Evolutionary conservation across 2,329 filamentous ascomycete genomes (phyloP), one percentile per base, ranked within the genome.

Genomic region (Dendrostoma leiphaemia): DNA sequence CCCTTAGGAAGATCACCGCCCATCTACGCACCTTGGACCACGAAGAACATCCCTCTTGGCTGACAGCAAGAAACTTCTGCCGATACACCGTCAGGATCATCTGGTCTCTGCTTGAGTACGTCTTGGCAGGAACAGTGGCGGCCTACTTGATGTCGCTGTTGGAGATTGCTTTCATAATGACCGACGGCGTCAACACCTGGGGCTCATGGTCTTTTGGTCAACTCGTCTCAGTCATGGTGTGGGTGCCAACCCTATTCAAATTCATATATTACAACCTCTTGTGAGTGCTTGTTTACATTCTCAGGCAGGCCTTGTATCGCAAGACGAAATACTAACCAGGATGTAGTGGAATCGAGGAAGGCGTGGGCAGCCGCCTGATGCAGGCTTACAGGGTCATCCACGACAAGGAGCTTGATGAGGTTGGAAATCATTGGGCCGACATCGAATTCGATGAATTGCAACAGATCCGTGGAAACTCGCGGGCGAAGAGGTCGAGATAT

Each of bases 121-220:
- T 29, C 3, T 21, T 53, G 12, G 34, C 32, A 6, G 43, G 15
- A 3, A 41, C 35, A 6, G 26, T 38, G 9, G 35, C 19, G 26
- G 8, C 31, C 19, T 53, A 53, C 19, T 19, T 53, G 12, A 13
- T 23, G 10, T 35, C 29, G 3, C 35, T 53, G 19, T n/a, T 53
- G 17, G 7, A 23, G 13, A 32, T 47, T 45, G 28, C 41, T 4
- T 45, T 24, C 5, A 23, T 17, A 2, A 53, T 47, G 50, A 53
- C 23, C 3, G 43, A 32, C 8, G 50, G 49, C 17, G 17, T 21
- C 1, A 51, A 51, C 8, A 34, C 40, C 1, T 48, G 34, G 50
- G 43, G 50, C 1, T 38, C 43, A 7, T 53, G 51, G 51, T 48
- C 51, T 10, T 53, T 53, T 17, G 51, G 51, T 3, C 51, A 53